These are phyloP conservation scores for Vitis hybrid DNA, from an alignment of 177 flowering plant species.

Conservation along the genomic window DNA sequence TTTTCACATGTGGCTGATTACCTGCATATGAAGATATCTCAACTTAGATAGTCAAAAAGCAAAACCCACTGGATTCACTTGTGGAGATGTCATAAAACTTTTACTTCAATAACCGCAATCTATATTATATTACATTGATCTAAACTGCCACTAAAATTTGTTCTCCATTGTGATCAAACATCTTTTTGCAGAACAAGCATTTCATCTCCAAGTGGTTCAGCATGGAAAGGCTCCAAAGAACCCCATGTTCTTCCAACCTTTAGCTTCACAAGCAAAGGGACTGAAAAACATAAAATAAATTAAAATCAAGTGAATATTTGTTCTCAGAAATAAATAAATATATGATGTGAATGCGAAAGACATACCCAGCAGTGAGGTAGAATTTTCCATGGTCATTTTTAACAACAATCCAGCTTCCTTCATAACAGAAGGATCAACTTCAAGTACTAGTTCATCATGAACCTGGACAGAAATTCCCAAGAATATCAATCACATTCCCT, in stretches of 20 bases:
- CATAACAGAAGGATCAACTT: constrained; percentile 70
- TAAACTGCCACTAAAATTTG: neutral
- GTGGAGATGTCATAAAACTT: neutral
- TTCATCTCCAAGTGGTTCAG: constrained; percentile 8
- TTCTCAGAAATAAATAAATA: neutral
- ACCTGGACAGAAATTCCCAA: constrained; percentile 46
- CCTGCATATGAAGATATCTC: neutral
- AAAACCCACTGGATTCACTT: neutral
- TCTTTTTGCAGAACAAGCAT: neutral
- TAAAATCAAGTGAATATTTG: neutral
- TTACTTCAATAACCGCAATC: neutral
- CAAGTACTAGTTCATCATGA: constrained; percentile 89
- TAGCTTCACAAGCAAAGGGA: constrained; percentile 81
- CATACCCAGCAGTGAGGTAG: constrained; percentile 74
- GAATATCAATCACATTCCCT: constrained; percentile 1
- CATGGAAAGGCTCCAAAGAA: constrained; percentile 62
- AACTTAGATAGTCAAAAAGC: neutral
- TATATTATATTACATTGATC: neutral
- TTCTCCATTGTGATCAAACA: constrained; percentile 4
- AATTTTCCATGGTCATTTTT: constrained; percentile 84
- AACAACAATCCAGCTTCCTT: constrained; percentile 75
- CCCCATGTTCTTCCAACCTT: constrained; percentile 95
- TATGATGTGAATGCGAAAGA: neutral
- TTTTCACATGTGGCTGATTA: neutral
- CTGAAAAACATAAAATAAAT: constrained; percentile 38